Evolutionary conservation across 2,329 filamentous ascomycete genomes (phyloP), one percentile per base, ranked within the genome.

Genomic region (Alternaria dauci): DNA sequence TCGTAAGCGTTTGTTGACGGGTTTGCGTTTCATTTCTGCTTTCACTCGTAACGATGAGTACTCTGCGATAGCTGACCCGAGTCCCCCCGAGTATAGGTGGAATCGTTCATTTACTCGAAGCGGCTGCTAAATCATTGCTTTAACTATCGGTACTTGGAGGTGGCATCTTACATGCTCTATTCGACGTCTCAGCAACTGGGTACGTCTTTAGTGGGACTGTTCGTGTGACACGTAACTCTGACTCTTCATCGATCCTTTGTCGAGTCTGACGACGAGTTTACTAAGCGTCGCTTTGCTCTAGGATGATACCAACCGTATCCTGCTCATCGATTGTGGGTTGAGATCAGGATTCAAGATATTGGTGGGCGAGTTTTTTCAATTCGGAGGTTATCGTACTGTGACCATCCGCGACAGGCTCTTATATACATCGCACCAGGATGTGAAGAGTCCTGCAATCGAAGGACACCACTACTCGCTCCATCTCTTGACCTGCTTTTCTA

Each of bases 261-360:
- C n/a, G n/a, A 56, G 20, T n/a, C 30, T 26, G 32, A 16, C 34
- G 32, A 50, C 20, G 44, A 56, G 50, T 7, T 28, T 36, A 55
- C n/a, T n/a, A n/a, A n/a, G n/a, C n/a, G n/a, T n/a, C n/a, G n/a
- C n/a, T n/a, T n/a, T n/a, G n/a, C n/a, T n/a, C n/a, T n/a, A n/a
- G n/a, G n/a, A n/a, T n/a, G n/a, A n/a, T n/a, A n/a, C 52, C 42
- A 18, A 48, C 23, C 41, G 47, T 47, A 28, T 20, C 11, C 9
- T 38, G 20, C 26, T 48, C 16, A 30, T 11, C 7, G n/a, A 32
- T 8, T 30, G 8, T 16, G 41, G n/a, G 28, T 18, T 26, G 26
- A 46, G 26, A 8, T 1, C 26, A n/a, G 20, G 20, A 23, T 23
- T 23, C 20, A 23, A 23, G 20, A 23, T 23, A 23, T 4, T 4